Evolutionary conservation across 2,329 filamentous ascomycete species (phyloP).

Genomic region (Arachnopeziza araneosa): DNA sequence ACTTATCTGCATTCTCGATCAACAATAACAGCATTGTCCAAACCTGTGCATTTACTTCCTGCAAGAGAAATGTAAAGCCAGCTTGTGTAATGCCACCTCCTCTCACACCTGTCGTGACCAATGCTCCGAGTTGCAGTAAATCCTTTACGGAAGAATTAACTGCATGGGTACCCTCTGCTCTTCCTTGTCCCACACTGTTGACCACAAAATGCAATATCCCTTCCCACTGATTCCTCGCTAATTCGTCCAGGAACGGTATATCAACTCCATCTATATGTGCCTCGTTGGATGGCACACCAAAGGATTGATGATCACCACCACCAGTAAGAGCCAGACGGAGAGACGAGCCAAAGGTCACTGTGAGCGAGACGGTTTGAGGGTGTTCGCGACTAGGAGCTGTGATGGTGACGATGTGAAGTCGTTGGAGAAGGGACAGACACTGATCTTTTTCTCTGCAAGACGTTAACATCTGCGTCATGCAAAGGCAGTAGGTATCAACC

Average conservation of each 20-base stretch:
- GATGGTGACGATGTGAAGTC: constrained; percentile 79
- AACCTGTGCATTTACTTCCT: constrained; percentile 93
- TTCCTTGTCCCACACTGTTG: constrained; percentile 58
- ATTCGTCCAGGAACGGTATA: constrained; percentile 71
- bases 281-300: constrained; percentile 75
- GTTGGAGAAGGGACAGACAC: constrained; percentile 72
- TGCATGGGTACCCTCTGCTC: constrained; percentile 41
- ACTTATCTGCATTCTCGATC: constrained; percentile 70
- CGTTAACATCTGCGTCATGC: constrained; percentile 7
- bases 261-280: constrained; percentile 59
- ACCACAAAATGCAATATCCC: constrained; percentile 95
- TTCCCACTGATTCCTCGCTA: constrained; percentile 88
- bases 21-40: constrained; percentile 94
- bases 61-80: constrained; percentile 89
- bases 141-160: constrained; percentile 78
- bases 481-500: constrained; percentile 33
- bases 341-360: constrained; percentile 75
- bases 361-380: constrained; percentile 68
- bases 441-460: constrained; percentile 68
- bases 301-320: constrained; percentile 78
- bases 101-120: constrained; percentile 58
- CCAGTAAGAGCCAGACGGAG: constrained; percentile 84
- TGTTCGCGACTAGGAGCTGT: constrained; percentile 54
- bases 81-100: constrained; percentile 76
- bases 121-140: constrained; percentile 71